Base-by-base conservation (phyloP, 495 filamentous ascomycete genomes). In the Pyronema omphalodes region DNA sequence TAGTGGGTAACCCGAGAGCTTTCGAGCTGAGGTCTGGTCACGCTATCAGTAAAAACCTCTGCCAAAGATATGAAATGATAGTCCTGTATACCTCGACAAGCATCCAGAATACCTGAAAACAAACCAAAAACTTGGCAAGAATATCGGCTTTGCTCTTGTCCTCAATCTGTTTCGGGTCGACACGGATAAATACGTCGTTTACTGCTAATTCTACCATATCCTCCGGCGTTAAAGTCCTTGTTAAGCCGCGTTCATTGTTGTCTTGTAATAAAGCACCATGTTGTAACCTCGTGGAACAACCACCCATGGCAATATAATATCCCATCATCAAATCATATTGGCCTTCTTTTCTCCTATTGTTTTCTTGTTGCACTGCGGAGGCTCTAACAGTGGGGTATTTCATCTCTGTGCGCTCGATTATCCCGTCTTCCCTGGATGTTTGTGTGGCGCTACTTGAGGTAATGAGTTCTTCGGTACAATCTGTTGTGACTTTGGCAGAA, bases 301-400 rank as follows among this genome's bases (percentile, higher is more conserved):
- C 64, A 7, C 64, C 63, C 59, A 63, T 66, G 7, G 51, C 33
- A 23, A 57, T 63, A 34, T 55, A 66, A 56, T 3, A 43, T 43
- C 39, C 39, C 9, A 40, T 37, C 19, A 12, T 43, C 39, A n/a
- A n/a, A 12, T 43, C 12, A 43, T 43, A 29, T 1, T n/a, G 2
- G 6, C 6, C 39, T 43, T 2, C 2, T 43, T 17, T 43, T 17
- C 6, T 17, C 6, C 3, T 43, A 2, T 12, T 3, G 6, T 1
- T 17, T 43, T 43, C 39, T n/a, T 17, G 17, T 43, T 43, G 17
- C 12, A 43, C 12, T n/a, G 1, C 39, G 12, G 12, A 17, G 12
- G 39, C 6, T n/a, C 1, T 1, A 43, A 43, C 3, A 6, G 39
- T 3, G 6, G 39, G 12, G 1, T 43, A 6, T 6, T 43, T 6